Conservation (phyloP, 2,329 filamentous ascomycete species). For the Penicillium sp. region DNA sequence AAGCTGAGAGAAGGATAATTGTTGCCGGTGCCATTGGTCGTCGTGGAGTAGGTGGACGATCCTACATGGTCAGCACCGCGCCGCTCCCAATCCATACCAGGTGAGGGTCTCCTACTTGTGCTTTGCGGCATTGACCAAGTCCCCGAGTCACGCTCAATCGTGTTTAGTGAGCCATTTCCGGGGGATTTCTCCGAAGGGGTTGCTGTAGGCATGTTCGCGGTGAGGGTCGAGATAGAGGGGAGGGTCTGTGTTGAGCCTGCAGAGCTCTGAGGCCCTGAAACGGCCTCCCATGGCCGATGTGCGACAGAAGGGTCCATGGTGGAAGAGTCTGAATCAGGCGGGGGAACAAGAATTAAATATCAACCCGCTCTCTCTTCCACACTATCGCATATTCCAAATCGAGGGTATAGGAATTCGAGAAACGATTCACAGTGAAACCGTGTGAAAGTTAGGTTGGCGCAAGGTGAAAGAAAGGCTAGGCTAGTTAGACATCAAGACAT, state of each 20-base stretch:
- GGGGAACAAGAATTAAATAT: background rate
- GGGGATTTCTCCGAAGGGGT: conserved; percentile 43
- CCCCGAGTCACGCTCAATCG: conserved; percentile 56
- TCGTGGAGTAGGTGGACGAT: conserved; percentile 50
- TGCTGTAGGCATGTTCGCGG: conserved; percentile 41
- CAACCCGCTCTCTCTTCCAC: background rate
- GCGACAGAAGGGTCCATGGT: conserved; percentile 42
- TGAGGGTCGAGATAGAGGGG: conserved; percentile 49
- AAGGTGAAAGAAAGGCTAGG: conserved; percentile 3
- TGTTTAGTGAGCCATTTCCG: conserved; percentile 43
- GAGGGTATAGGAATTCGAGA: background rate
- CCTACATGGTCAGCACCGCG: conserved; percentile 35
- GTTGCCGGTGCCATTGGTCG: conserved; percentile 44
- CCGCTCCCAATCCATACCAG: conserved; percentile 11
- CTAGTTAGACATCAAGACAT: background rate
- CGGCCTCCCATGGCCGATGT: conserved; percentile 47
- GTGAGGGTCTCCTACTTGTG: conserved; percentile 47
- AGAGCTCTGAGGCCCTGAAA: conserved; percentile 35
- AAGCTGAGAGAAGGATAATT: conserved; percentile 45
- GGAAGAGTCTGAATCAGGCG: background rate
- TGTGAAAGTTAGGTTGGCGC: background rate
- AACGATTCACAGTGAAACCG: background rate
- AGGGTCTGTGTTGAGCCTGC: conserved; percentile 41
- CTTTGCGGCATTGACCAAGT: conserved; percentile 60
- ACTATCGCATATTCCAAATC: conserved; percentile 29